Evolutionary conservation across 192 early-diverging fungal species (phyloP), one percentile per base, ranked within the genome.

Genomic region (Physocladia obscura): DNA sequence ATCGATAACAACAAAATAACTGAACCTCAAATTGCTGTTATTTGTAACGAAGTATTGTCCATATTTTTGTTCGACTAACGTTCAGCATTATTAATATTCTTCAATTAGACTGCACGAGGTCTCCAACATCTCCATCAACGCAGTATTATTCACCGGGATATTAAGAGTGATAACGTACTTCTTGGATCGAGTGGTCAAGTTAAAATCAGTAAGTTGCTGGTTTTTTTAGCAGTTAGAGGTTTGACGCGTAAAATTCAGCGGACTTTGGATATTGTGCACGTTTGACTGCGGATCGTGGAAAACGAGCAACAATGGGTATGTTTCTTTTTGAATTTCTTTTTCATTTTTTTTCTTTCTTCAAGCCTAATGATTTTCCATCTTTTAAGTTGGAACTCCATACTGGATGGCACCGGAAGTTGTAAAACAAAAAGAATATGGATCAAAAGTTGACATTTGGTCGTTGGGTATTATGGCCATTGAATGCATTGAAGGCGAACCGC

Each of bases 341-440:
- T 8, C 57, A 13, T 37, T 5, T 58, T 71, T 29, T 21, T 34
- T 67, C 27, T 31, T 2, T 67, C 52, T 67, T 52, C 57, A 2
- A 35, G 40, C 8, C n/a, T 44, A n/a, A 44, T n/a, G 11, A 22
- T 54, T 54, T 22, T 22, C 15, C 11, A 54, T 22, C 15, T 22
- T 54, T n/a, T 26, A 1, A 69, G 70, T 81, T 34, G 82, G 82
- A 27, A 96, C 94, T 30, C 92, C 94, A 5, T 97, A 93, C 82
- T 96, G 95, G 95, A 98, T 98, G 96, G 93, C 96, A 17, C 96
- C 96, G 26, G 96, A 98, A 77, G 94, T 98, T 1, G 93, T 98
- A 24, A 92, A 83, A 57, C 88, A 90, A 40, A 91, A 93, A 76
- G 91, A 93, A 70, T 98, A 98, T 72, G 91, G 90, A 6, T 79